Evolutionary conservation across 2,329 filamentous ascomycete species (phyloP), one percentile per base, ranked within the genome.

Genomic region (Cordyceps farinosa): DNA sequence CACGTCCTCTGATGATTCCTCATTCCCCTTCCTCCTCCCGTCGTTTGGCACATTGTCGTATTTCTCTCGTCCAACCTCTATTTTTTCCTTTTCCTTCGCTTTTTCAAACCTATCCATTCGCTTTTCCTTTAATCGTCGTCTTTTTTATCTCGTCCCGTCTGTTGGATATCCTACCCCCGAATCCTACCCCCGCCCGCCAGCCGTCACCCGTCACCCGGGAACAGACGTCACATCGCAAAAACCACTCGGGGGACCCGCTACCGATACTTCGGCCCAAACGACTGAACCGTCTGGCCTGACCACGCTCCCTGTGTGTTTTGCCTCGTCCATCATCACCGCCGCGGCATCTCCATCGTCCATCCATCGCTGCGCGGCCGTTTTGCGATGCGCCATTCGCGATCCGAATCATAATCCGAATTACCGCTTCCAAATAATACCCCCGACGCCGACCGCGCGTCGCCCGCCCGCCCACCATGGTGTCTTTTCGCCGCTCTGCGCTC

Each of bases 401-500:
- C 29, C 34, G 11, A 42, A 10, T 40, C 17, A 9, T 15, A 34
- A 3, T 50, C 17, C 32, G 44, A 53, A n/a, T 13, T 42, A 15
- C 17, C 34, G 22, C 34, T 15, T 17, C n/a, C 9, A 32, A 32
- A 10, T 45, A 53, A 27, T 29, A 60, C 22, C 11, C 9, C 27
- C 22, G 22, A 42, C 30, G 9, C 9, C 42, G 15, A 34, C 42
- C 29, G 27, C 11, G 17, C 27, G 36, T n/a, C 22, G 32, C 15
- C 56, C 56, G 15, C 15, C 45, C 34, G 22, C 22, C 22, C 48
- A 61, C 22, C 51, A 61, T 61, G 59, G 59, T 61, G 13, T 61
- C 59, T 22, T 48, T 54, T 36, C 59, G 59, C 36, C 59, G 59
- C 29, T n/a, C 51, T n/a, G 50, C 50, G n/a, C 69, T 79, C 58